phyloP scores from a whole-genome alignment of 2,329 filamentous ascomycete species.

The Didymella keratinophila region DNA sequence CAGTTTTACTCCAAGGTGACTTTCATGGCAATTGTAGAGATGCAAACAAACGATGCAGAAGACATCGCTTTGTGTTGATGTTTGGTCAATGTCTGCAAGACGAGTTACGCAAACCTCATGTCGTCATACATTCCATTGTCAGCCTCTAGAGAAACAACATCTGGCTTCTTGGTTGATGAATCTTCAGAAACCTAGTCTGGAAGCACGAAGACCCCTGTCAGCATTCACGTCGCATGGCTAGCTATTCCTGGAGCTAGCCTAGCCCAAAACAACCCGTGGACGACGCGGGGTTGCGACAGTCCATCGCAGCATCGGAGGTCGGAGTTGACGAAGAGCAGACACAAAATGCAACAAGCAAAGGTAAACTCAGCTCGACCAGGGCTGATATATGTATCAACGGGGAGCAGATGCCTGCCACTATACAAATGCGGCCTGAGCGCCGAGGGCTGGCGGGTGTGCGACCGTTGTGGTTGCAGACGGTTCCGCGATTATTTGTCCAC shows the following conservation, averaged over 20 bases:
- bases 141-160: not conserved
- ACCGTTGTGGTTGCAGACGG: constrained; percentile 14
- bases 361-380: not conserved
- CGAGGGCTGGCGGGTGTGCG: constrained; percentile 19
- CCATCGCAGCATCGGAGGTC: constrained; percentile 12
- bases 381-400: not conserved
- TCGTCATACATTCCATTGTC: not conserved
- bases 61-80: not conserved
- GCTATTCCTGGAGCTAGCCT: constrained; percentile 14
- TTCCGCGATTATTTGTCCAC: constrained; percentile 44
- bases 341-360: constrained; percentile 16
- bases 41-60: not conserved
- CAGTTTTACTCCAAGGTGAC: not conserved
- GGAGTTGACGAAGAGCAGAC: constrained; percentile 7
- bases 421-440: constrained; percentile 18
- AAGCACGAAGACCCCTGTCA: constrained; percentile 1
- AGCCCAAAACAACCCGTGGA: not conserved
- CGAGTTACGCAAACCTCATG: not conserved
- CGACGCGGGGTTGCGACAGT: constrained; percentile 5
- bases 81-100: too few relatives aligned
- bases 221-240: constrained; percentile 18
- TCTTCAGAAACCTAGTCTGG: not conserved
- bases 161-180: not conserved
- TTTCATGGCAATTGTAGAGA: not conserved
- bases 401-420: constrained; percentile 20